Base-by-base conservation (phyloP, 1,139 yeast genomes). In the Pichia sp. region DNA sequence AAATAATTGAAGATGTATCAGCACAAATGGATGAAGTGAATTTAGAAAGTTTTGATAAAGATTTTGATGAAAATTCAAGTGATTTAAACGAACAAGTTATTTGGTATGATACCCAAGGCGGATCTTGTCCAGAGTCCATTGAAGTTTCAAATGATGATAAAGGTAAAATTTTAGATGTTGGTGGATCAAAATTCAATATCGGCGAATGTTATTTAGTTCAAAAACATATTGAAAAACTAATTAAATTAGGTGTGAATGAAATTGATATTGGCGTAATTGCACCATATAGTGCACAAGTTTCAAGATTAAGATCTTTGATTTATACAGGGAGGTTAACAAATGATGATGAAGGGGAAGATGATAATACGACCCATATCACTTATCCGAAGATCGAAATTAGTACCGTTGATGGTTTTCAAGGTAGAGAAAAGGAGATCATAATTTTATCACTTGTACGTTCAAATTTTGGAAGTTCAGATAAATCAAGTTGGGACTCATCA, bases 41-140 rank as follows among this genome's bases (percentile, higher is more conserved):
- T 2, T 33, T 44, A 38, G 48, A 39, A 22, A 4, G 25, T 22
- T 22, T 22, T 29, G 28, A 16, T 27, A 4, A 22, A 22, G 25
- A 22, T 22, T 22, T 18, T 9, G 54, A 52, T 33, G 49, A 33
- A 13, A 11, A 7, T 18, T 22, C 25, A 27, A 41, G 34, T 9
- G 53, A 53, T 47, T 39, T 51, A 16, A 28, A 43, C 5, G 56
- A 54, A 39, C 55, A 51, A 31, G 43, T 52, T 1, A 71, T 89
- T 2, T 91, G 97, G 96, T 83, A 84, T 60, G 98, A 91, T 62
- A 91, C 98, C 0, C 95, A 88, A 67, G 95, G 95, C n/a, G 96
- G 93, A 5, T 88, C 84, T 45, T 87, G 74, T 59, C 83, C 80
- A 1, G 93, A 86, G 58, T 73, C 73, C 53, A 78, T 80, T 14